Evolutionary conservation across 139 green algal species (phyloP).

Genomic region (Ettlia oleoabundans): DNA sequence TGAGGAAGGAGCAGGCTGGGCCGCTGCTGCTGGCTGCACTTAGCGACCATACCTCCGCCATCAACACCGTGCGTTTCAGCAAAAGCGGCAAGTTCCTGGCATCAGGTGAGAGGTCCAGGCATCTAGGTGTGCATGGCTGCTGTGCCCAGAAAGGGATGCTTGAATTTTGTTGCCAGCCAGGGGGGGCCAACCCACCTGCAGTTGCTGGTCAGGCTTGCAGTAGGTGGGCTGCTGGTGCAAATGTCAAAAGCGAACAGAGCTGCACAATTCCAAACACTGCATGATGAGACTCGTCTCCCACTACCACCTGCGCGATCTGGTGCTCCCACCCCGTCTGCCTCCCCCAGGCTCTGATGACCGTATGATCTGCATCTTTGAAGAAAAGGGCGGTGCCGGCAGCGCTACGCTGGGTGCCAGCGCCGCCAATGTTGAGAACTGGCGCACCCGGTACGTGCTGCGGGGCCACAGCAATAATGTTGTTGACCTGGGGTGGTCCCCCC

Average conservation of each 20-base stretch:
- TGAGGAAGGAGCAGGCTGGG: conserved; percentile 52
- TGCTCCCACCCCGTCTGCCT: not conserved
- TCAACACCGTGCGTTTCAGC: conserved; percentile 89
- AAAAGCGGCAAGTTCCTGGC: conserved; percentile 58
- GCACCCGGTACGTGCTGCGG: conserved; percentile 52
- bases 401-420: conserved; percentile 33
- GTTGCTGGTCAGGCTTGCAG: too few relatives aligned
- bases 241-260: not conserved
- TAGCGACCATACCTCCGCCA: conserved; percentile 68
- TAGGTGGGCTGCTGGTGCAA: not conserved
- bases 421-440: conserved; percentile 92
- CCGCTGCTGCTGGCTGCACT: conserved; percentile 82
- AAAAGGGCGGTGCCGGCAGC: conserved; percentile 55
- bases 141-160: too few relatives aligned
- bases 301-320: not conserved
- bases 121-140: too few relatives aligned
- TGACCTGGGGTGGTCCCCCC: conserved; percentile 86
- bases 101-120: conserved; percentile 11
- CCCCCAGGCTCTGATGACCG: conserved; percentile 80
- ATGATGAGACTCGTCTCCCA: not conserved
- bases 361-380: conserved; percentile 74
- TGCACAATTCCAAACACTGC: not conserved
- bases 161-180: too few relatives aligned
- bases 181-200: too few relatives aligned
- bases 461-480: conserved; percentile 87